These are phyloP conservation scores for Dunaliella sp. DNA, from an alignment of 139 green algal species.

Conservation along the genomic window DNA sequence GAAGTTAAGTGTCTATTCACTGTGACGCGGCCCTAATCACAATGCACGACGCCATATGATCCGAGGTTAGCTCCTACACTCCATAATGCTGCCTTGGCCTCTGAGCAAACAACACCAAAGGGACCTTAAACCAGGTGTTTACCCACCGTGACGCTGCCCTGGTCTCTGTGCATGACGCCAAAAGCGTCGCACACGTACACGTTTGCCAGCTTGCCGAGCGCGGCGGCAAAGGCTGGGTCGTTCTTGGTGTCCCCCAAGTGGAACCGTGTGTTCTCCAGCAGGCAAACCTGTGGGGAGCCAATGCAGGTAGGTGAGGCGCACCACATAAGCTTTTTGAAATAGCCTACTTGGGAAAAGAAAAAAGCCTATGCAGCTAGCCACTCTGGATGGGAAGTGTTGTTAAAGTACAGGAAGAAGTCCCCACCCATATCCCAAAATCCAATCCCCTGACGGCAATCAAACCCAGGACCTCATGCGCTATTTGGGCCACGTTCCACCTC, in stretches of 20 bases:
- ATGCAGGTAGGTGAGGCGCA: not conserved
- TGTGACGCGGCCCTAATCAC: too few relatives aligned
- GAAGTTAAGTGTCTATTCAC: too few relatives aligned
- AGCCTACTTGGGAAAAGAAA: not conserved
- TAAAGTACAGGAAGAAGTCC: too few relatives aligned
- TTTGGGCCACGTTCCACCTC: too few relatives aligned
- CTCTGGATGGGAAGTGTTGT: too few relatives aligned
- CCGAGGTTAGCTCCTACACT: too few relatives aligned
- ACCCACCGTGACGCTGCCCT: conserved; percentile 52
- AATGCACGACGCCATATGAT: too few relatives aligned
- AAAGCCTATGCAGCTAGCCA: not conserved
- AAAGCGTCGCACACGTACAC: conserved; percentile 65
- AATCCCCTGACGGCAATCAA: too few relatives aligned
- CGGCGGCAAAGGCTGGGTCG: conserved; percentile 29
- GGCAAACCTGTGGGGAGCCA: conserved; percentile 33
- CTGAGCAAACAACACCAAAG: not conserved
- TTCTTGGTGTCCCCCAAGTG: conserved; percentile 45
- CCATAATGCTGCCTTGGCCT: too few relatives aligned
- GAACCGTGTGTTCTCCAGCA: conserved; percentile 65
- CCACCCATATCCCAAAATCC: too few relatives aligned
- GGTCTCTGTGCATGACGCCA: conserved; percentile 50
- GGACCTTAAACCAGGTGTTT: too few relatives aligned
- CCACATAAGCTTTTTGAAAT: not conserved
- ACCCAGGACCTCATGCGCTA: too few relatives aligned
- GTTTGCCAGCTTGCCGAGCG: conserved; percentile 47